These are phyloP conservation scores for Aspergillus novoparasiticus DNA, from an alignment of 2,329 filamentous ascomycete species.

Conservation along the genomic window DNA sequence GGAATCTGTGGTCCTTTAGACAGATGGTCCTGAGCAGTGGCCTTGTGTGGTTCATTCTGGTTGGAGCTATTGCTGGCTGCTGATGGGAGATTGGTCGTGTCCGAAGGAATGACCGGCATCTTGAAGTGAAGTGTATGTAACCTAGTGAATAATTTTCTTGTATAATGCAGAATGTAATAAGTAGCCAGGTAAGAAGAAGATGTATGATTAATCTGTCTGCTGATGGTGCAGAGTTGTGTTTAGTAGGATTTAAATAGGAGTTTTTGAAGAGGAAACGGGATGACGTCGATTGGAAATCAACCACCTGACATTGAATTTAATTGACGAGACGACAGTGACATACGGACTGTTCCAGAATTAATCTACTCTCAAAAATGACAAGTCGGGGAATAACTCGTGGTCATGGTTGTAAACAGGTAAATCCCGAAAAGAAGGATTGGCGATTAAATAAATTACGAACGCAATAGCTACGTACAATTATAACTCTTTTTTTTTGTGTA, in stretches of 20 bases:
- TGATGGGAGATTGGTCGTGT: constrained; percentile 27
- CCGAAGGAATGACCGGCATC: constrained; percentile 35
- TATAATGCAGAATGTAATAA: neutral
- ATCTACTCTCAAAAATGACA: neutral
- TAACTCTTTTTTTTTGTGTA: neutral
- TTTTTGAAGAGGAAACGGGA: neutral
- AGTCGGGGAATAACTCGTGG: neutral
- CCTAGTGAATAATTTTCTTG: neutral
- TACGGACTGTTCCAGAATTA: neutral
- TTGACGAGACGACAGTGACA: no score
- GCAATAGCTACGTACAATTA: neutral
- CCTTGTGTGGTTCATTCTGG: constrained; percentile 41
- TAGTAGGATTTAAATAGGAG: neutral
- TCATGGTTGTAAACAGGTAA: neutral
- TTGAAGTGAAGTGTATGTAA: neutral
- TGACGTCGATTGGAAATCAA: neutral
- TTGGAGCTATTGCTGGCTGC: constrained; percentile 22
- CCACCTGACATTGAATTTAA: neutral
- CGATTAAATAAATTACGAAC: neutral
- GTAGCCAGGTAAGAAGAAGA: neutral
- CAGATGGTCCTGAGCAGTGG: constrained; percentile 35
- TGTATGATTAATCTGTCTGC: neutral
- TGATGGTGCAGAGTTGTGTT: neutral
- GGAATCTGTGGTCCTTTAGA: constrained; percentile 52
- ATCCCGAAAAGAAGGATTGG: neutral